A percentile compares a stretch with the other conserved stretches of the same genome.
phyloP scores from a whole-genome alignment of 495 filamentous ascomycete genomes.

The Penicillium paradoxum region DNA sequence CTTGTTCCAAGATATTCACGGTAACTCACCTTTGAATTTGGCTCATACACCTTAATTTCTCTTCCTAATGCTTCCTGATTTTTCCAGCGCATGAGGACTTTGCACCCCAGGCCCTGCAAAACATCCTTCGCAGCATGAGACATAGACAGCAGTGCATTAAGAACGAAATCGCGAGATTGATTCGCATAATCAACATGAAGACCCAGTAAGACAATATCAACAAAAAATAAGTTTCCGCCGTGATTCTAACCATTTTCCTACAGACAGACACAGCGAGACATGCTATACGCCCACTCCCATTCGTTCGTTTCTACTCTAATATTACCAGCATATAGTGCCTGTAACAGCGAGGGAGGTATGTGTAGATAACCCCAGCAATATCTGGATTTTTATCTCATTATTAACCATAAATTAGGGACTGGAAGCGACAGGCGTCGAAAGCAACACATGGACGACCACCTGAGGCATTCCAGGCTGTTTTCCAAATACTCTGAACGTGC shows the following conservation, averaged over 20 bases:
- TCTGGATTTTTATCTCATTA: neutral
- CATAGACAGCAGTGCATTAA: conserved; percentile 9
- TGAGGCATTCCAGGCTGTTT: conserved; percentile 8
- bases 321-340: conserved; percentile 15
- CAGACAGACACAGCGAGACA: conserved; percentile 10
- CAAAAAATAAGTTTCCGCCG: neutral
- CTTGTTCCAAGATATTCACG: conserved; percentile 2
- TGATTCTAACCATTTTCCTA: neutral
- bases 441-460: conserved; percentile 7
- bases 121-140: conserved; percentile 8
- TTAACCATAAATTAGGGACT: conserved; percentile 1
- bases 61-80: neutral
- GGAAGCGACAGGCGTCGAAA: conserved; percentile 12
- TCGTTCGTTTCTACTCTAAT: conserved; percentile 24
- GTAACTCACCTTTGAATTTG: neutral
- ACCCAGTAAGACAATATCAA: neutral
- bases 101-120: conserved; percentile 12
- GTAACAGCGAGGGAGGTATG: conserved; percentile 17
- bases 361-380: neutral
- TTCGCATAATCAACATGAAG: neutral
- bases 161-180: conserved; percentile 2
- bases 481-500: neutral
- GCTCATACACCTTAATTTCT: neutral
- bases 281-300: conserved; percentile 8
- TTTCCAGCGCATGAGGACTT: conserved; percentile 4